Conservation (phyloP, 345 rosid species). For the Hypericum androsaemum region DNA sequence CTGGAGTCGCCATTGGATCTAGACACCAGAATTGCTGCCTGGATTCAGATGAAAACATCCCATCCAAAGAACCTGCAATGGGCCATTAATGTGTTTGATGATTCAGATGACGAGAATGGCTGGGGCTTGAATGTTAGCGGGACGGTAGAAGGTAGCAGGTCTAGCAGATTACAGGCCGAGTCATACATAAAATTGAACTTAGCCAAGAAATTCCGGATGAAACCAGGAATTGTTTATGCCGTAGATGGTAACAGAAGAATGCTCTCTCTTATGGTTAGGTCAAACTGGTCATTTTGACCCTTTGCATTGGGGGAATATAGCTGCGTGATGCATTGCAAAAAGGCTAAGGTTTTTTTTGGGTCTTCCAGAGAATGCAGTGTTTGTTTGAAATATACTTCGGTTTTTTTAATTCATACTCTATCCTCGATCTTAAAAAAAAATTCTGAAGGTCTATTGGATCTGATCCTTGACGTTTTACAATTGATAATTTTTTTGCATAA, state of each 20-base stretch:
- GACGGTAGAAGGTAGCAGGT: conserved; percentile 26
- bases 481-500: no score
- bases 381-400: no score
- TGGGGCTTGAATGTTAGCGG: conserved; percentile 74
- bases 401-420: no score
- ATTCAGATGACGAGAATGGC: conserved; percentile 53
- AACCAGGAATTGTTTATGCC: conserved; percentile 59
- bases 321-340: not conserved
- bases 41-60: conserved; percentile 62
- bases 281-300: conserved; percentile 63
- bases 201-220: conserved; percentile 40
- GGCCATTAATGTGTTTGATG: conserved; percentile 50
- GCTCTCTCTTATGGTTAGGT: conserved; percentile 56
- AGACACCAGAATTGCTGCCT: conserved; percentile 45
- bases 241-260: conserved; percentile 37
- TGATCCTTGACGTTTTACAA: no score
- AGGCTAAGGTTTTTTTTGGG: not conserved
- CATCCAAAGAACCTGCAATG: conserved; percentile 38
- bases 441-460: no score
- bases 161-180: conserved; percentile 53
- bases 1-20: conserved; percentile 59
- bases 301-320: no score
- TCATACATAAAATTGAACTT: conserved; percentile 46
- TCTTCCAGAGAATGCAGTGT: no score
- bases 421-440: no score